Evolutionary conservation across 192 early-diverging fungal genomes (phyloP), one percentile per base, ranked within the genome.

Genomic region (Spizellomyces sp.): DNA sequence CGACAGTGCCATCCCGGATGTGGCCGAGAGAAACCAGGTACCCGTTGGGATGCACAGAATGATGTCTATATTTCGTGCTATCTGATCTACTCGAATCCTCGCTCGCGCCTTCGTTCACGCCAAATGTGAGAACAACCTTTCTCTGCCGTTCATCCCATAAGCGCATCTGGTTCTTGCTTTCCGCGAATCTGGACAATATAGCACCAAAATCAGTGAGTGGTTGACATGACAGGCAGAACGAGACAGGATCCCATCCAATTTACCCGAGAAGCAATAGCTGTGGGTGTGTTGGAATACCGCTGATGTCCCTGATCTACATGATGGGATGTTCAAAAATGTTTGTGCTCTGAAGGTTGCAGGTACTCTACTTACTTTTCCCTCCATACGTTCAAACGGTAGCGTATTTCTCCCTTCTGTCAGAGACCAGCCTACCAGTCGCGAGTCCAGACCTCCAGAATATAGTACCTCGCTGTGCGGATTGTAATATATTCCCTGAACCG

Each of bases 1-100:
- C 62, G 36, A 72, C 58, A 41, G 42, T 54, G 47, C 70, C 70
- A 5, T 8, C 45, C 22, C 54, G 22, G n/a, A 42, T 27, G 15
- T 60, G 59, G 27, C 70, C 70, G 42, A 64, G 42, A 8, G 70
- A 63, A 15, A 72, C 70, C 9, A 63, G 62, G 41, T 72, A 72
- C 1, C 70, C 70, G 48, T 36, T 42, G 60, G 46, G 48, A 45
- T 72, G 61, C 14, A 72, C 62, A 7, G 47, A 52, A 14, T 60
- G 70, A 60, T 72, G 70, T 27, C 45, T 63, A 62, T 72, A 72
- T 42, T 52, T 45, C 8, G 61, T 64, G 46, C 17, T 42, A 42
- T 8, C 43, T 45, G 55, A 50, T 4, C 64, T 14, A 22, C 19
- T 19, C 41, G 55, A 43, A 45, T 69, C 57, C 15, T 58, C 41